phyloP scores from a whole-genome alignment of 306 rosid genomes.

The Quercus gilva region DNA sequence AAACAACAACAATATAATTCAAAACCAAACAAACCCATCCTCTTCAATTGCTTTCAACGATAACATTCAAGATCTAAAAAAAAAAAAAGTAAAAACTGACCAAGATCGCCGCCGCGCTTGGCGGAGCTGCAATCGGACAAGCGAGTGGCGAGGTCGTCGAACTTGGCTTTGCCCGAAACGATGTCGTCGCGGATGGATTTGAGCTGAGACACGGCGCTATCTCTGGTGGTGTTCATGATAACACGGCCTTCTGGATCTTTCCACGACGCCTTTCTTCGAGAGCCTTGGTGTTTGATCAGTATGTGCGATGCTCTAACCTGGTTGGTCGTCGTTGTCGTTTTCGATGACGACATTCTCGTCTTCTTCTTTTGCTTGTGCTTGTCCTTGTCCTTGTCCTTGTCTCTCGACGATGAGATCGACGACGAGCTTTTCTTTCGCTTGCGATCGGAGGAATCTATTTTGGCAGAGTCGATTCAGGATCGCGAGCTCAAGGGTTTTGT shows the following conservation, averaged over 20 bases:
- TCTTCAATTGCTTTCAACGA: not conserved
- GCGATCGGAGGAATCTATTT: slow-evolving; percentile 78
- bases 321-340: slow-evolving; percentile 16
- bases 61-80: not conserved
- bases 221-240: slow-evolving; percentile 71
- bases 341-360: slow-evolving; percentile 68
- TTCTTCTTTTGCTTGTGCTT: slow-evolving; percentile 40
- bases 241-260: slow-evolving; percentile 91
- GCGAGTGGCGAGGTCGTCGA: slow-evolving; percentile 73
- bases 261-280: slow-evolving; percentile 92
- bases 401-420: slow-evolving; percentile 38
- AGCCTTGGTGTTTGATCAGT: slow-evolving; percentile 88
- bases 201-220: slow-evolving; percentile 70
- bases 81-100: slow-evolving; percentile 28
- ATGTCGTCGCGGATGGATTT: slow-evolving; percentile 64
- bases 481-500: too few relatives aligned
- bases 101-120: slow-evolving; percentile 96
- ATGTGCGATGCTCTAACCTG: slow-evolving; percentile 97
- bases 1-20: not conserved
- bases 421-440: slow-evolving; percentile 67
- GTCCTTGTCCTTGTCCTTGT: slow-evolving; percentile 25
- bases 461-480: not conserved
- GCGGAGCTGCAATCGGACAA: slow-evolving; percentile 95
- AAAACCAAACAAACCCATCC: not conserved
- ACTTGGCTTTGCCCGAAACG: slow-evolving; percentile 67